Evolutionary conservation across 108 stramenopile species (phyloP), one percentile per base, ranked within the genome.

Genomic region (Cyclotella choctawhatcheeana): DNA sequence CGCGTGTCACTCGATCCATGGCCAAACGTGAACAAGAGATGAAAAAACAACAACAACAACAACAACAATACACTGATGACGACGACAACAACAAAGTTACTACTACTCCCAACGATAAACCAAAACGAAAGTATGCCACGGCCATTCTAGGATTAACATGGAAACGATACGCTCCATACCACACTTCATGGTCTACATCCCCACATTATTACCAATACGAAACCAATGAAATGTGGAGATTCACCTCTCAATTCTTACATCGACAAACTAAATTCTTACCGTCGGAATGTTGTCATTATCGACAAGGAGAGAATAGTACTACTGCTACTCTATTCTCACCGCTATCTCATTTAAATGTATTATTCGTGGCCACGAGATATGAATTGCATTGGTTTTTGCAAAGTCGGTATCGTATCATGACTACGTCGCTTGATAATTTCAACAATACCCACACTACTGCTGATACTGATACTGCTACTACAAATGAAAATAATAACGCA

Each of bases 331-430:
- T 48, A 17, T 48, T 31, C 85, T 85, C 14, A 48, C 85, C 59
- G 47, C 75, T 60, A 56, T 81, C 83, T 8, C 84, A 85, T 3
- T 78, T 93, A 47, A 90, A 88, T 67, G 68, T 92, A 1, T 58
- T 95, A 13, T 88, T 77, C 58, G 85, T 88, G 10, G 74, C 84
- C 44, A 88, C 88, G 5, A 51, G 43, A 12, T 44, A 74, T 27
- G 79, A 67, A n/a, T 48, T 89, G 45, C 71, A 81, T 40, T 69
- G 84, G 56, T 95, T 84, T 72, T 63, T 92, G 43, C 88, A 91
- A 70, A 91, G 94, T 25, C 76, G 87, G 34, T 92, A 92, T 81
- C 86, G 72, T n/a, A 79, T 86, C 18, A 20, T 67, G 22, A 65
- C 60, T 29, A 51, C 69, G 22, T 50, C 75, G 12, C 78, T 70